Percentiles rank a stretch among this genome's conserved stretches.
These are phyloP conservation scores for Globisporangium camurandrum DNA, from an alignment of 352 stramenopile genomes.

Conservation along the genomic window DNA sequence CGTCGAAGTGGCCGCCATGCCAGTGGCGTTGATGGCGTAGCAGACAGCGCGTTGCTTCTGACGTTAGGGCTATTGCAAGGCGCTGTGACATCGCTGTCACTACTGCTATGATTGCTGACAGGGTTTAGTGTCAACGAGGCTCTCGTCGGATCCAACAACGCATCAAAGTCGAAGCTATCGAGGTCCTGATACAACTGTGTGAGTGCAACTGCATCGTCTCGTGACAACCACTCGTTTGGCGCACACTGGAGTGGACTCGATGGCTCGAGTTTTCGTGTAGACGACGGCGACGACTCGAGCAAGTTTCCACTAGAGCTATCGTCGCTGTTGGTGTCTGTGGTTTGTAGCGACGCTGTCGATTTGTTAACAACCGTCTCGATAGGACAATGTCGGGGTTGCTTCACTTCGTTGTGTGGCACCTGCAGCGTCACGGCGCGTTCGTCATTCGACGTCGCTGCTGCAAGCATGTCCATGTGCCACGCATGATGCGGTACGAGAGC, in stretches of 20 bases:
- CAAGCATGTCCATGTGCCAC: too few relatives aligned
- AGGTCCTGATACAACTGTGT: constrained; percentile 24
- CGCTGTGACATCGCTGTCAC: background rate
- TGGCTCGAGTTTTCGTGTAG: too few relatives aligned
- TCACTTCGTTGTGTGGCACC: background rate
- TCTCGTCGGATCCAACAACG: constrained; percentile 31
- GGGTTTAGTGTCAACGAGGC: too few relatives aligned
- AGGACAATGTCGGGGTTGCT: too few relatives aligned
- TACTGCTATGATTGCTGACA: too few relatives aligned
- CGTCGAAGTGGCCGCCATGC: constrained; percentile 2
- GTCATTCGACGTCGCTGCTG: constrained; percentile 6
- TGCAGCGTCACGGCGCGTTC: constrained; percentile 5
- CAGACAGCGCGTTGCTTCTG: background rate
- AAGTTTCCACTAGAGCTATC: too few relatives aligned
- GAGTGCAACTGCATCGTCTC: constrained; percentile 9
- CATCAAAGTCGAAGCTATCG: constrained; percentile 41
- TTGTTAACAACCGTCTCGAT: too few relatives aligned
- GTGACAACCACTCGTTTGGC: background rate
- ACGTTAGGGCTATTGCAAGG: background rate
- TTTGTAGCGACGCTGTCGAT: too few relatives aligned
- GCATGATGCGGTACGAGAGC: constrained; percentile 33
- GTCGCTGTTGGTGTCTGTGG: too few relatives aligned
- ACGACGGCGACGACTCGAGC: too few relatives aligned
- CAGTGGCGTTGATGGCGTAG: background rate
- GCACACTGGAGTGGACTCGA: too few relatives aligned